phyloP scores from a whole-genome alignment of 805 yeast genomes.

The Candida corydali region DNA sequence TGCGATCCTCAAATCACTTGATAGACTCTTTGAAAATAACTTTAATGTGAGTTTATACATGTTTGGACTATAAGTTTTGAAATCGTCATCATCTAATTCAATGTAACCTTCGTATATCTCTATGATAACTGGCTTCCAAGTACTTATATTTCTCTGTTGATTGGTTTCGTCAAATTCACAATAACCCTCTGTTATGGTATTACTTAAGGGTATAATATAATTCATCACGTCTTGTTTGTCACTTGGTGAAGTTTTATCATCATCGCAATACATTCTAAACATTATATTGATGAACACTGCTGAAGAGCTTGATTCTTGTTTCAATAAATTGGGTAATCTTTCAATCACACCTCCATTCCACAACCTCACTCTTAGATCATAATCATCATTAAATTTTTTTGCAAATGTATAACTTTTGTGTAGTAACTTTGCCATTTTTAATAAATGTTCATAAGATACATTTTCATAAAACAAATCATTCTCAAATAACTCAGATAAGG shows the following conservation, averaged over 20 bases:
- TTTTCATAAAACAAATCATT: slow-evolving; percentile 60
- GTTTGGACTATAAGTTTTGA: slow-evolving; percentile 50
- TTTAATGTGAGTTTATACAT: slow-evolving; percentile 58
- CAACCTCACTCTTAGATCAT: slow-evolving; percentile 78
- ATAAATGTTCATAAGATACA: slow-evolving; percentile 64
- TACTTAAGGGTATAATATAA: slow-evolving; percentile 62
- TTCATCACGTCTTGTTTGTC: slow-evolving; percentile 49
- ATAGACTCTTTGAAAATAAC: slow-evolving; percentile 57
- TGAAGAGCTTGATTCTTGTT: slow-evolving; percentile 88
- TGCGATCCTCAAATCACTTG: slow-evolving; percentile 58
- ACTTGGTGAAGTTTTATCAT: slow-evolving; percentile 43
- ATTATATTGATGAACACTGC: slow-evolving; percentile 80
- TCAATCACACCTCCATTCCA: slow-evolving; percentile 93
- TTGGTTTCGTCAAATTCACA: slow-evolving; percentile 71
- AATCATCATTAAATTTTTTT: slow-evolving; percentile 81
- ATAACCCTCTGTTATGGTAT: slow-evolving; percentile 65
- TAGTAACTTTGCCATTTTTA: slow-evolving; percentile 56
- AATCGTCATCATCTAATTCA: slow-evolving; percentile 72
- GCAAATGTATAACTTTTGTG: slow-evolving; percentile 77
- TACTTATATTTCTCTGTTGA: slow-evolving; percentile 70
- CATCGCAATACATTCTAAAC: slow-evolving; percentile 74
- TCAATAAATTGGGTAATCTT: slow-evolving; percentile 83
- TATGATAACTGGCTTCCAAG: slow-evolving; percentile 91
- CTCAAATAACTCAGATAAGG: slow-evolving; percentile 75
- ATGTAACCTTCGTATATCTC: slow-evolving; percentile 81